Evolutionary conservation across 2,329 filamentous ascomycete genomes (phyloP).

Genomic region (Alternaria gaisen): DNA sequence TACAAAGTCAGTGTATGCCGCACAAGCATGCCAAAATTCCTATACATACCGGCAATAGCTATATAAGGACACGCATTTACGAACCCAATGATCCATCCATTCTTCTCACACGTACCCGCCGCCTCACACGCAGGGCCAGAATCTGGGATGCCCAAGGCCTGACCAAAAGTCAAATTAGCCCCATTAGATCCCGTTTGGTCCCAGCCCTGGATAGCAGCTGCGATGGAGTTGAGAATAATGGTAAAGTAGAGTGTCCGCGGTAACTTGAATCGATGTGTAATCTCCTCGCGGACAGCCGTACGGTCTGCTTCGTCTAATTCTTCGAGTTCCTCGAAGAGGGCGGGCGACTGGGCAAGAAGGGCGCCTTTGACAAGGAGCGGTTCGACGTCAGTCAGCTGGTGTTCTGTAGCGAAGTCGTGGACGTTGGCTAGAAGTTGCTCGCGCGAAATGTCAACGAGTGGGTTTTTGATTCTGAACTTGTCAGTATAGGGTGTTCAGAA

Average conservation of each 20-base stretch:
- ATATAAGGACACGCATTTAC: conserved; percentile 45
- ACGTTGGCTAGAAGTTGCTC: conserved; percentile 65
- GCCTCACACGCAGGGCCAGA: conserved; percentile 30
- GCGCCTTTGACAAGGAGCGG: conserved; percentile 65
- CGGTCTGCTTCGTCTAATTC: conserved; percentile 70
- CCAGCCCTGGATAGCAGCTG: conserved; percentile 73
- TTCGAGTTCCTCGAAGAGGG: conserved; percentile 68
- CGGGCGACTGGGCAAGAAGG: conserved; percentile 75
- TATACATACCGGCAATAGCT: conserved; percentile 27
- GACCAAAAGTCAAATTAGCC: conserved; percentile 69
- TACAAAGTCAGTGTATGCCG: not conserved
- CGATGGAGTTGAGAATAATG: conserved; percentile 73
- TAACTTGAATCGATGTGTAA: conserved; percentile 67
- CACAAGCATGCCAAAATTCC: too few relatives aligned
- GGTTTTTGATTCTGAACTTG: conserved; percentile 61
- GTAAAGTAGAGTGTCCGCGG: conserved; percentile 70
- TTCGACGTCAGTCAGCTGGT: conserved; percentile 66
- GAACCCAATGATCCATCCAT: conserved; percentile 47
- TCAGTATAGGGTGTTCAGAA: conserved; percentile 7
- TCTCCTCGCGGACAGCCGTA: conserved; percentile 66
- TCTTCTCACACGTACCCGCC: conserved; percentile 41
- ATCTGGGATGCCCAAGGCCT: conserved; percentile 42
- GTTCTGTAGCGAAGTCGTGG: conserved; percentile 67
- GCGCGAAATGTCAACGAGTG: conserved; percentile 64
- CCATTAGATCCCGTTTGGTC: conserved; percentile 64